phyloP scores from a whole-genome alignment of 139 green algal species.

The Nannochloris sp. region DNA sequence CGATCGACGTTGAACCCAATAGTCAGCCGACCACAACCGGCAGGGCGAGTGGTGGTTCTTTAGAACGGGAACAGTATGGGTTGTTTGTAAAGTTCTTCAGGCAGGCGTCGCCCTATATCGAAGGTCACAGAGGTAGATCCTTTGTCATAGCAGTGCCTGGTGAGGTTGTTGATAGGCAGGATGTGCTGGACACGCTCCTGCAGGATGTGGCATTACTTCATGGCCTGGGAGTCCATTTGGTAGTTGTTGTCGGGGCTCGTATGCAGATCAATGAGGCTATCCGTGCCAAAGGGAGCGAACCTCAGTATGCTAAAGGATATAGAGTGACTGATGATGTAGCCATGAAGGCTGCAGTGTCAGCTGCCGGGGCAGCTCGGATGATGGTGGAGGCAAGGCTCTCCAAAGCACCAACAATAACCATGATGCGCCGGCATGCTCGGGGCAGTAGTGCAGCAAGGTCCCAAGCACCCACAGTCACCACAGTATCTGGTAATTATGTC shows the following conservation, averaged over 20 bases:
- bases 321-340: constrained; percentile 59
- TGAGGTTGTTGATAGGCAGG: constrained; percentile 34
- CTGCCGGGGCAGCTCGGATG: constrained; percentile 33
- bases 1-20: too few species aligned
- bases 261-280: constrained; percentile 37
- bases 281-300: constrained; percentile 6
- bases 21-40: not conserved
- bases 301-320: constrained; percentile 56
- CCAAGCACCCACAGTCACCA: constrained; percentile 24
- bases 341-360: constrained; percentile 26
- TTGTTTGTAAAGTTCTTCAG: constrained; percentile 39
- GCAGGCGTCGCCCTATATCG: constrained; percentile 83
- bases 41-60: constrained; percentile 23
- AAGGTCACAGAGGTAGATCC: constrained; percentile 67
- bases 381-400: constrained; percentile 74
- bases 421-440: constrained; percentile 21
- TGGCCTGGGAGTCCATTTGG: constrained; percentile 73
- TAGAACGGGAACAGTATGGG: constrained; percentile 23
- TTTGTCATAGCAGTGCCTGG: constrained; percentile 94
- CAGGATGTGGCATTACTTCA: constrained; percentile 82
- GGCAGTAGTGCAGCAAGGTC: constrained; percentile 17
- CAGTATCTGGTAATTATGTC: constrained; percentile 89
- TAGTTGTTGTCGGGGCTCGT: constrained; percentile 75
- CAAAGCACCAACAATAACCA: constrained; percentile 33
- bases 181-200: constrained; percentile 21